Evolutionary conservation across 2,329 filamentous ascomycete genomes (phyloP), one percentile per base, ranked within the genome.

Genomic region (Fusarium euwallaceae): DNA sequence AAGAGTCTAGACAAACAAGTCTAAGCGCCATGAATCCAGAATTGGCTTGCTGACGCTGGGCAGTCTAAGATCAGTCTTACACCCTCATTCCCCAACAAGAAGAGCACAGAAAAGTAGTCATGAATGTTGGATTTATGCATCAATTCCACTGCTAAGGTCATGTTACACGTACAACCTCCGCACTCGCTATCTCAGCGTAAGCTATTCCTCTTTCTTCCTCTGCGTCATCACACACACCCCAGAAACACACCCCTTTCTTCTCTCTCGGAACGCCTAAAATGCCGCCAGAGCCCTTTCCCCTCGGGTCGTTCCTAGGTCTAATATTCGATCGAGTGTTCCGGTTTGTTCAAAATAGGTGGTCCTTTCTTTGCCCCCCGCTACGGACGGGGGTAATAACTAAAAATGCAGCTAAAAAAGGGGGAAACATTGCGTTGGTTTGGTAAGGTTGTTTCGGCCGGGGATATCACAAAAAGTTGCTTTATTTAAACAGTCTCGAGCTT

Each of bases 401-500:
- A 55, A 55, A 55, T 55, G 51, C 51, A 59, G 32, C 37, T 36
- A 55, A 66, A 74, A 73, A 69, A 64, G 64, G 60, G 59, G 58
- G 63, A 45, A 53, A 65, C 62, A 65, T 68, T 67, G 68, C 69
- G 69, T 73, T 11, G 45, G 16, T 45, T 45, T 45, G 63, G 70
- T 73, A 20, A 20, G 69, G 51, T 67, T 64, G 71, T 62, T 58
- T 24, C 20, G 34, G 27, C 45, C 58, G 69, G 72, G 72, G 69
- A 75, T 78, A 80, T 79, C 73, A 73, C 69, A 75, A 73, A 72
- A 53, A 66, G 22, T 74, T 67, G 64, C 67, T 74, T 63, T 48
- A 59, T 83, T 89, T 90, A 93, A 83, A 92, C 81, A 78, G 88
- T 86, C 89, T 98, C 96, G 95, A 99, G 97, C 90, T 97, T 94